These are phyloP conservation scores for Trichoderma aggressivum DNA, from an alignment of 2,329 filamentous ascomycete genomes.

Conservation along the genomic window DNA sequence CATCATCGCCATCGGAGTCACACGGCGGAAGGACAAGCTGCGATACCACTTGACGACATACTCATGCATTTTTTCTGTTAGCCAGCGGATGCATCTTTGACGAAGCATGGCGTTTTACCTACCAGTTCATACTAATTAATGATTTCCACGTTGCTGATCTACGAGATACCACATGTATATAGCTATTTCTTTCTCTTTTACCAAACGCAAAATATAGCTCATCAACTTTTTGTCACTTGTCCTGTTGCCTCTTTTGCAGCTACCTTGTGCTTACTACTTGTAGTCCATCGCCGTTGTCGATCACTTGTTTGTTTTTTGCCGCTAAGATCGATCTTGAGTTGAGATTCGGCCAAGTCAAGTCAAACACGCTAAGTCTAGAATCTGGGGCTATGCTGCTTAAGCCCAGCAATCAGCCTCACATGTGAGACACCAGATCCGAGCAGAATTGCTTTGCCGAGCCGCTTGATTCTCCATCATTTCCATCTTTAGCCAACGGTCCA, in stretches of 20 bases:
- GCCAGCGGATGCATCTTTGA: neutral
- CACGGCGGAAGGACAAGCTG: neutral
- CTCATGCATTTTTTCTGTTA: neutral
- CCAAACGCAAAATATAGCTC: neutral
- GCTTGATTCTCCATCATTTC: neutral
- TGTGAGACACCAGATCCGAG: neutral
- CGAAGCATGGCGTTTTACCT: neutral
- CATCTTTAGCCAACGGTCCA: neutral
- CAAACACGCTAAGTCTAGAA: neutral
- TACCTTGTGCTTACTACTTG: neutral
- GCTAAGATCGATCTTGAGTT: neutral
- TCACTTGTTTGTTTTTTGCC: neutral
- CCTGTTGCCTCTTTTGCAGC: neutral
- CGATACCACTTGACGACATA: neutral
- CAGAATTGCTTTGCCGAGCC: neutral
- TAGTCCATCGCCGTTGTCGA: neutral
- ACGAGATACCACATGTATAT: constrained; percentile 3
- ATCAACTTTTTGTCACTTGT: neutral
- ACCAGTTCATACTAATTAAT: neutral
- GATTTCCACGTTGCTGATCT: neutral
- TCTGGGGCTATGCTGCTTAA: neutral
- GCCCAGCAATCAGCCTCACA: neutral
- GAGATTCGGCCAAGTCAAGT: neutral
- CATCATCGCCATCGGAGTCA: neutral
- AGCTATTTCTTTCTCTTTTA: neutral